These are phyloP conservation scores for Sporodiniella umbellata DNA, from an alignment of 371 early-diverging fungal genomes.

Conservation along the genomic window DNA sequence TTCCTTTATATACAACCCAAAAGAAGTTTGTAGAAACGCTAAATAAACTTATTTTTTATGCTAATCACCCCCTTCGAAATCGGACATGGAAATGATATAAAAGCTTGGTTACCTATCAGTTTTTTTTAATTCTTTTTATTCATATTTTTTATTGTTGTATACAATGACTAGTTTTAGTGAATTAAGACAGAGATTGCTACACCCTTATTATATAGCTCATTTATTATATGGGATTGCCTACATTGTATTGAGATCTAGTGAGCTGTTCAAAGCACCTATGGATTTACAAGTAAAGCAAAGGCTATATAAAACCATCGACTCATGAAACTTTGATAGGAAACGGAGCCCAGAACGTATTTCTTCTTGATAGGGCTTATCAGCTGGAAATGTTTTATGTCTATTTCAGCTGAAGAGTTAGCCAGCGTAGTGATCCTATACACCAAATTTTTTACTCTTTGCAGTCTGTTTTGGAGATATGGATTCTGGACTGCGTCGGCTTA, in stretches of 20 bases:
- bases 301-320: neutral
- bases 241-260: slow-evolving; percentile 12
- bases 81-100: too few relatives aligned
- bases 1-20: too few relatives aligned
- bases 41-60: too few relatives aligned
- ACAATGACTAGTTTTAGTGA: slow-evolving; percentile 33
- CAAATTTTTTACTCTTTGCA: slow-evolving; percentile 46
- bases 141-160: neutral
- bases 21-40: too few relatives aligned
- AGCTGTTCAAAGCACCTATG: slow-evolving; percentile 3
- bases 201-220: slow-evolving; percentile 54
- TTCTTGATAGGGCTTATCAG: slow-evolving; percentile 22
- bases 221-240: slow-evolving; percentile 28
- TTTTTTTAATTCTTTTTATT: neutral
- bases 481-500: slow-evolving; percentile 36
- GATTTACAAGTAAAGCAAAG: slow-evolving; percentile 11
- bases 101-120: too few relatives aligned
- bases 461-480: slow-evolving; percentile 38
- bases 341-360: slow-evolving; percentile 29
- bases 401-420: slow-evolving; percentile 54
- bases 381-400: slow-evolving; percentile 42
- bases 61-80: too few relatives aligned
- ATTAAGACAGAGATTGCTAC: slow-evolving; percentile 44
- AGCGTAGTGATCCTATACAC: slow-evolving; percentile 55
- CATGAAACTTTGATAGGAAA: slow-evolving; percentile 17